These are phyloP conservation scores for Suhomyces taliae DNA, from an alignment of 1,139 yeast species.

Conservation along the genomic window DNA sequence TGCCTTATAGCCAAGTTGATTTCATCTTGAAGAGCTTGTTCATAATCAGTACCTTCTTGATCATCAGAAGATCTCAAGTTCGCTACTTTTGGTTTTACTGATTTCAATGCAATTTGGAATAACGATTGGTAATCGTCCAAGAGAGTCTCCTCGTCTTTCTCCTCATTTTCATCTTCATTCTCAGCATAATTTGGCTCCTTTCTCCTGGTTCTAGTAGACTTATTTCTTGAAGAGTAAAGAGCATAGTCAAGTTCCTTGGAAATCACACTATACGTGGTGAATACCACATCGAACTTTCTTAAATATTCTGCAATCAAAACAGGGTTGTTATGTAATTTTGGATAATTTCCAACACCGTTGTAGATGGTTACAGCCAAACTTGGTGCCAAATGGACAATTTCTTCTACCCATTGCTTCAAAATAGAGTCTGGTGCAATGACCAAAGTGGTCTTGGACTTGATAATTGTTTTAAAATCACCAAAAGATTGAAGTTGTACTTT, in stretches of 20 bases:
- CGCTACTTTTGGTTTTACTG: constrained; percentile 32
- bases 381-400: constrained; percentile 60
- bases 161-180: constrained; percentile 8
- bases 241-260: constrained; percentile 83
- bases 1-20: constrained; percentile 33
- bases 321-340: constrained; percentile 43
- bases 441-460: constrained; percentile 66
- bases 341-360: constrained; percentile 55
- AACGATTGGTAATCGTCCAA: constrained; percentile 27
- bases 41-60: constrained; percentile 35
- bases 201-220: constrained; percentile 46
- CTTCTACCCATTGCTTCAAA: constrained; percentile 80
- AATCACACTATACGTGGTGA: constrained; percentile 72
- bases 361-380: constrained; percentile 60
- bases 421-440: constrained; percentile 86
- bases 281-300: constrained; percentile 68
- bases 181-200: constrained; percentile 9
- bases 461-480: constrained; percentile 44
- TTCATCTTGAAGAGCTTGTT: constrained; percentile 39
- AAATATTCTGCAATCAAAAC: constrained; percentile 48
- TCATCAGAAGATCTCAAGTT: constrained; percentile 23
- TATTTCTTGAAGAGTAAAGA: constrained; percentile 58
- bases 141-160: constrained; percentile 9
- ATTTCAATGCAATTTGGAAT: constrained; percentile 30
- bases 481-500: constrained; percentile 35